phyloP scores from a whole-genome alignment of 2,329 filamentous ascomycete species.

The Penicillium sp. region DNA sequence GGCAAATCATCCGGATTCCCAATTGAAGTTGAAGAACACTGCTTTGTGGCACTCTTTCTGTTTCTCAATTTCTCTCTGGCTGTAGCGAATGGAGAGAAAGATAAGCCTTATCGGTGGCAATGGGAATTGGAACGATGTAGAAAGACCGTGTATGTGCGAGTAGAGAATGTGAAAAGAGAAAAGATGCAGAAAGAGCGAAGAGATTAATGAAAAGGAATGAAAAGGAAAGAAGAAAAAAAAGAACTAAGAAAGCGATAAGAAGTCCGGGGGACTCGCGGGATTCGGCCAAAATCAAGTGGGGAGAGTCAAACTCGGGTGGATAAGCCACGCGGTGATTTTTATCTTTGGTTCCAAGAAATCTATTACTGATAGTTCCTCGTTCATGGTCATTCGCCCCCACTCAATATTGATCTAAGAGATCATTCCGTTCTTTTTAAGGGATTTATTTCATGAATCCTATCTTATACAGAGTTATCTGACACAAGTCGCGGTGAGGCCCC shows the following conservation, averaged over 20 bases:
- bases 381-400: background rate
- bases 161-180: constrained; percentile 9
- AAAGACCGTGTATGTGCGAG: constrained; percentile 9
- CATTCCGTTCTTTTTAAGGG: background rate
- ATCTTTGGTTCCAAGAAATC: background rate
- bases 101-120: constrained; percentile 14
- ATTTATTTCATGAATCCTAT: background rate
- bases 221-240: constrained; percentile 7
- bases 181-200: background rate
- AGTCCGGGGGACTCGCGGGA: constrained; percentile 15
- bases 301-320: background rate
- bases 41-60: background rate
- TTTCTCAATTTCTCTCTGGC: background rate
- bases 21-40: background rate
- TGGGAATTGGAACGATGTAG: background rate
- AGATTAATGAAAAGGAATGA: background rate
- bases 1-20: background rate
- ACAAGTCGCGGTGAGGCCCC: constrained; percentile 8
- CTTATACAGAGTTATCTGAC: background rate
- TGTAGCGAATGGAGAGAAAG: constrained; percentile 5
- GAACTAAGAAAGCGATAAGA: constrained; percentile 11
- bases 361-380: background rate
- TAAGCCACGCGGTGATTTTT: background rate
- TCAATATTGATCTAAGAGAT: background rate
- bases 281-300: background rate